phyloP scores from a whole-genome alignment of 2,329 filamentous ascomycete genomes.

The Tolypocladium inflatum region DNA sequence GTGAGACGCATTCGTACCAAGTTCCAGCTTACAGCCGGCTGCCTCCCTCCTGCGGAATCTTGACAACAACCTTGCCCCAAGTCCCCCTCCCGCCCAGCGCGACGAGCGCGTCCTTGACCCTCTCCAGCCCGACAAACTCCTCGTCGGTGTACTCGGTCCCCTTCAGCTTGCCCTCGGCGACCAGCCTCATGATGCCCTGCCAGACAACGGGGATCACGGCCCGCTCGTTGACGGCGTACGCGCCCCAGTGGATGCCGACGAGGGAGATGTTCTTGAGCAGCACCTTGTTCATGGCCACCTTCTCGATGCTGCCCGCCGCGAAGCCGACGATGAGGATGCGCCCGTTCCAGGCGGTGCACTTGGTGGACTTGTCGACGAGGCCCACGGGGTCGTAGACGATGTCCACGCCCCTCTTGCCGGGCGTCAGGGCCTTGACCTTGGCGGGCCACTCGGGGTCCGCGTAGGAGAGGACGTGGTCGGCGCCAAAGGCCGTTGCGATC shows the following conservation, averaged over 20 bases:
- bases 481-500: constrained; percentile 71
- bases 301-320: constrained; percentile 67
- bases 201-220: constrained; percentile 65
- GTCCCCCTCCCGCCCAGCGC: constrained; percentile 73
- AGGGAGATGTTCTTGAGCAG: constrained; percentile 88
- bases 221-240: constrained; percentile 65
- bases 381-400: constrained; percentile 95
- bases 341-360: constrained; percentile 91
- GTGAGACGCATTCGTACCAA: no score
- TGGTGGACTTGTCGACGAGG: constrained; percentile 76
- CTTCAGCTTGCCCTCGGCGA: constrained; percentile 67
- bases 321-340: constrained; percentile 84
- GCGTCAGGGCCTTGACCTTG: constrained; percentile 68
- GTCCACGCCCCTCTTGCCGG: constrained; percentile 65
- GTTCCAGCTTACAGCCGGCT: constrained; percentile 37
- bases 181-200: constrained; percentile 70
- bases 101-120: constrained; percentile 64
- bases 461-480: constrained; percentile 78
- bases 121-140: constrained; percentile 75
- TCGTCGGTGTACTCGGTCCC: constrained; percentile 77
- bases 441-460: constrained; percentile 52
- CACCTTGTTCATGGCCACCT: constrained; percentile 86
- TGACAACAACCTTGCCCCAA: constrained; percentile 94
- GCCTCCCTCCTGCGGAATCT: constrained; percentile 59
- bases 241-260: constrained; percentile 87